Evolutionary conservation across 345 rosid species (phyloP).

Genomic region (Brassica incana): DNA sequence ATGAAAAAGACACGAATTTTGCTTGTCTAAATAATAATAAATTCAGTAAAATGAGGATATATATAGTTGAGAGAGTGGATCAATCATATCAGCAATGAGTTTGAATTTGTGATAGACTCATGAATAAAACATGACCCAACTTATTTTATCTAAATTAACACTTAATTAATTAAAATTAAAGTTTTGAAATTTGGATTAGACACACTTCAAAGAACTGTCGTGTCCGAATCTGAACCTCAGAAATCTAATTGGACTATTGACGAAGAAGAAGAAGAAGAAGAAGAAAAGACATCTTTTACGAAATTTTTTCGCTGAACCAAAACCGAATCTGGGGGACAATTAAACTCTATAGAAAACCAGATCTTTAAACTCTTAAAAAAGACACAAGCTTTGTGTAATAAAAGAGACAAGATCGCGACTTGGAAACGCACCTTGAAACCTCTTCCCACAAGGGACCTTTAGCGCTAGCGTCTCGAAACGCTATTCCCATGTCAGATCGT

Average conservation of each 20-base stretch:
- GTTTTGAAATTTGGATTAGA: background rate
- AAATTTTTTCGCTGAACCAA: background rate
- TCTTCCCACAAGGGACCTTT: constrained; percentile 92
- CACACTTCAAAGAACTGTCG: constrained; percentile 25
- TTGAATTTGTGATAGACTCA: constrained; percentile 22
- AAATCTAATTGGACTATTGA: background rate
- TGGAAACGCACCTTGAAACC: constrained; percentile 66
- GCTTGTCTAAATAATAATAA: background rate
- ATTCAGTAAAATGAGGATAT: constrained; percentile 10
- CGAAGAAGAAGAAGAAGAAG: background rate
- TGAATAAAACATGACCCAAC: constrained; percentile 43
- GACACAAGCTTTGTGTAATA: background rate
- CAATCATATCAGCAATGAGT: constrained; percentile 28
- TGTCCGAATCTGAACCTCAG: constrained; percentile 40
- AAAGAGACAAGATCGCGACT: background rate
- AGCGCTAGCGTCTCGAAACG: constrained; percentile 62
- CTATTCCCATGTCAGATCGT: constrained; percentile 83
- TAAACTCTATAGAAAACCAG: background rate
- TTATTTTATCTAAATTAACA: constrained; percentile 26
- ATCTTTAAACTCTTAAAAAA: background rate
- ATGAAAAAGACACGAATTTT: background rate
- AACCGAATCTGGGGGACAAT: constrained; percentile 14
- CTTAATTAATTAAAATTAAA: background rate
- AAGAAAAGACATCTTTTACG: background rate
- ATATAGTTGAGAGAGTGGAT: constrained; percentile 19